Evolutionary conservation across 1,284 basidiomycete genomes (phyloP), one percentile per base, ranked within the genome.

Genomic region (Afroboletus lepidellus): DNA sequence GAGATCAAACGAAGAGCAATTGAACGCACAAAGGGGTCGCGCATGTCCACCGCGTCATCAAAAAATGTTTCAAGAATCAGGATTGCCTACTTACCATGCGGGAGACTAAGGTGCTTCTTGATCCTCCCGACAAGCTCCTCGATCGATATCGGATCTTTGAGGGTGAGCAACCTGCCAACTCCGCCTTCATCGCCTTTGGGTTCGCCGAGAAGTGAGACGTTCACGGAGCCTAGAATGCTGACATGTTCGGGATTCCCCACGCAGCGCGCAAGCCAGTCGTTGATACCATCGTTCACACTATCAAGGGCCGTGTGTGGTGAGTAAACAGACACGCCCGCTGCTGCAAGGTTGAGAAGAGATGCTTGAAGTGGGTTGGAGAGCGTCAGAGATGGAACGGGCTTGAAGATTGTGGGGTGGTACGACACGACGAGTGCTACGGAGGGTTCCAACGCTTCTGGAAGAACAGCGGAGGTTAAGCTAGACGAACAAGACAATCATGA

Each of bases 391-490:
- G 88, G 80, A 54, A 96, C 76, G 3, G 84, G 86, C 33, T 80
- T 79, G 77, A 98, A 98, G 62, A 98, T 92, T 33, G 92, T 83
- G 5, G 93, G 90, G 67, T 96, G 94, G 72, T 98, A 98, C 16
- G 92, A 77, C 24, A 98, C 77, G 48, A 96, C 85, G 50, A 82
- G 80, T 45, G 81, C 81, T 38, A 79, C 79, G 37, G 80, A 76
- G 2, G 80, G 76, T 2, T 76, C 66, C 15, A 93, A 72, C 0
- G 91, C 88, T 74, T 94, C 92, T 44, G 81, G 76, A 48, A 85
- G 77, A 21, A 96, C 92, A 13, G 83, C 77, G 2, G 88, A 76
- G 0, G 92, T 95, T 21, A 95, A 71, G 66, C 92, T 94, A 64
- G 24, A 60, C 34, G n/a, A 55, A 56, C 42, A 48, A 42, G 50